These are phyloP conservation scores for Eucalyptus grandis DNA, from an alignment of 345 rosid species.

Conservation along the genomic window DNA sequence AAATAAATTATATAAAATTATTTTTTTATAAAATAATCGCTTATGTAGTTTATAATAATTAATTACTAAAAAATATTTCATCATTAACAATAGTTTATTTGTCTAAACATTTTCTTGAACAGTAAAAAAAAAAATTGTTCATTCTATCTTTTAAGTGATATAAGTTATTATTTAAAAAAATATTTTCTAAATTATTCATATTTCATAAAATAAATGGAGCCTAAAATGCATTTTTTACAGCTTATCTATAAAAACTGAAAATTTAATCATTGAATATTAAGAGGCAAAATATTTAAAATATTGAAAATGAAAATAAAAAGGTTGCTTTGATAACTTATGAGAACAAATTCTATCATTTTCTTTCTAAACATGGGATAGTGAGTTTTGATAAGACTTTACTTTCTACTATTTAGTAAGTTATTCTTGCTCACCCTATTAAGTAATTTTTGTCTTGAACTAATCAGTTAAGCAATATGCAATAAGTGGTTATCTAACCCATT, in stretches of 20 bases:
- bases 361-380: neutral
- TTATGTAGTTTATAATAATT: too few species aligned
- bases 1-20: too few species aligned
- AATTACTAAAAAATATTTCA: too few species aligned
- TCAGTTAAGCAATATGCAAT: neutral
- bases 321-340: too few species aligned
- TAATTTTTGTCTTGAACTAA: neutral
- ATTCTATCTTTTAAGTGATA: too few species aligned
- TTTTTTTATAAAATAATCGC: too few species aligned
- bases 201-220: neutral
- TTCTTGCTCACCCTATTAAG: too few species aligned
- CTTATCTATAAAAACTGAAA: neutral
- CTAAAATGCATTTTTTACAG: too few species aligned
- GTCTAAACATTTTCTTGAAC: neutral
- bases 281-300: neutral
- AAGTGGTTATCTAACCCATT: neutral
- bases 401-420: neutral
- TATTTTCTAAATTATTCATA: too few species aligned
- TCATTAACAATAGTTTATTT: accelerated
- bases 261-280: neutral
- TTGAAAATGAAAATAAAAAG: too few species aligned
- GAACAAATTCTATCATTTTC: neutral
- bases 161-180: too few species aligned
- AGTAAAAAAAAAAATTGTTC: too few species aligned
- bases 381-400: neutral